A percentile compares a stretch with the other conserved stretches of the same genome.
Evolutionary conservation across 441 rosid species (phyloP).

Genomic region (Croton setiger): DNA sequence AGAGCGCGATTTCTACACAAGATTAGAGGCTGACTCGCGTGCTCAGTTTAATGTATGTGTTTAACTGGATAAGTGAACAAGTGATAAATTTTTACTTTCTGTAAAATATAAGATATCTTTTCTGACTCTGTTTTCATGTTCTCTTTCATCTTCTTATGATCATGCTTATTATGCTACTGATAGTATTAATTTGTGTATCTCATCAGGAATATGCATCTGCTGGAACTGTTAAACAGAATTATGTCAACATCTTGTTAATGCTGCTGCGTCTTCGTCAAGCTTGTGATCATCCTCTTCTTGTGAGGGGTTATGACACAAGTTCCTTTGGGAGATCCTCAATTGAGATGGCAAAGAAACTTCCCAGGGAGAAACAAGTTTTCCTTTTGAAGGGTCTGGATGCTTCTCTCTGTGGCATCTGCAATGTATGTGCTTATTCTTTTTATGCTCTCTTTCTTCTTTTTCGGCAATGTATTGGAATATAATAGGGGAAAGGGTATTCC

Average conservation of each 20-base stretch:
- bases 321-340: conserved; percentile 49
- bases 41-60: conserved; percentile 69
- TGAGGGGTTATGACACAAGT: conserved; percentile 59
- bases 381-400: conserved; percentile 56
- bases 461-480: background rate
- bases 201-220: conserved; percentile 92
- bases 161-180: too few relatives aligned
- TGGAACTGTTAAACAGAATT: conserved; percentile 89
- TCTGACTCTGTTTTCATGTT: background rate
- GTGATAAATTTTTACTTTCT: background rate
- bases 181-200: background rate
- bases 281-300: conserved; percentile 92
- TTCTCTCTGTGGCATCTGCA: conserved; percentile 86
- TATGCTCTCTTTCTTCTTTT: background rate
- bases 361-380: conserved; percentile 37
- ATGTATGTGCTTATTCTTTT: conserved; percentile 43
- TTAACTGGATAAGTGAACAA: conserved; percentile 1
- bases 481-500: background rate
- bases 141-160: background rate
- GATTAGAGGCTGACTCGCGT: conserved; percentile 72
- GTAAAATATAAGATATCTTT: background rate
- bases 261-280: conserved; percentile 96
- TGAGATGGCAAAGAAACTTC: conserved; percentile 58
- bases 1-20: conserved; percentile 81
- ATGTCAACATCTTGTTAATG: conserved; percentile 88